These are phyloP conservation scores for Malus hybrid DNA, from an alignment of 331 rosid genomes.

Conservation along the genomic window DNA sequence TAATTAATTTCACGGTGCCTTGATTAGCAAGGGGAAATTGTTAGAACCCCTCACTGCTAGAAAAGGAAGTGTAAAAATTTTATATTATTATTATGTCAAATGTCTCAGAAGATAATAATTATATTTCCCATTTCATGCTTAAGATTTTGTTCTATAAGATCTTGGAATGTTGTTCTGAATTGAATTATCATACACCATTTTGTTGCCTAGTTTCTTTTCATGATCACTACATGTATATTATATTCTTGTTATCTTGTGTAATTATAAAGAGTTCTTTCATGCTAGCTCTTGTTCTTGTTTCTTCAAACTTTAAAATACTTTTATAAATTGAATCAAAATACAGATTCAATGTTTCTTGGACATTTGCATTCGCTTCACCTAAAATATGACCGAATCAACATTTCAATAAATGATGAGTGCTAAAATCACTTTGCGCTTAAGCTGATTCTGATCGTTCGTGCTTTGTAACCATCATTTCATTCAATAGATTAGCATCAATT, in stretches of 20 bases:
- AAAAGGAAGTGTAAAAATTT: conserved; percentile 23
- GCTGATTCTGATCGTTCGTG: fast-evolving
- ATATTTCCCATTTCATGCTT: not conserved
- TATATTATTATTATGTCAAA: conserved; percentile 7
- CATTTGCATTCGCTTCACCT: not conserved
- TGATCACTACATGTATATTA: not conserved
- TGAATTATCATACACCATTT: not conserved
- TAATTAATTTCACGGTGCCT: conserved; percentile 8
- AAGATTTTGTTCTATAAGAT: not conserved
- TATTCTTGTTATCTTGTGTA: not conserved
- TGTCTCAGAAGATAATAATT: not conserved
- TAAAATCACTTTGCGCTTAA: too few species aligned
- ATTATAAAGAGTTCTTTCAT: not conserved
- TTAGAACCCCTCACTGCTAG: not conserved
- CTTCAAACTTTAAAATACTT: not conserved
- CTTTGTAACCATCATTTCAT: not conserved
- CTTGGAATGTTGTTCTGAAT: not conserved
- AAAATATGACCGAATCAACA: not conserved
- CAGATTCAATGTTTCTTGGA: not conserved
- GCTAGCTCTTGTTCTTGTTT: not conserved
- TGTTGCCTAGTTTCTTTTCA: not conserved
- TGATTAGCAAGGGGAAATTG: conserved; percentile 7
- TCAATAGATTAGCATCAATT: not conserved
- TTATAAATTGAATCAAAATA: not conserved
- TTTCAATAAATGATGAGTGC: not conserved